phyloP scores from a whole-genome alignment of 768 basidiomycete species.

The Polyporus arcularius region DNA sequence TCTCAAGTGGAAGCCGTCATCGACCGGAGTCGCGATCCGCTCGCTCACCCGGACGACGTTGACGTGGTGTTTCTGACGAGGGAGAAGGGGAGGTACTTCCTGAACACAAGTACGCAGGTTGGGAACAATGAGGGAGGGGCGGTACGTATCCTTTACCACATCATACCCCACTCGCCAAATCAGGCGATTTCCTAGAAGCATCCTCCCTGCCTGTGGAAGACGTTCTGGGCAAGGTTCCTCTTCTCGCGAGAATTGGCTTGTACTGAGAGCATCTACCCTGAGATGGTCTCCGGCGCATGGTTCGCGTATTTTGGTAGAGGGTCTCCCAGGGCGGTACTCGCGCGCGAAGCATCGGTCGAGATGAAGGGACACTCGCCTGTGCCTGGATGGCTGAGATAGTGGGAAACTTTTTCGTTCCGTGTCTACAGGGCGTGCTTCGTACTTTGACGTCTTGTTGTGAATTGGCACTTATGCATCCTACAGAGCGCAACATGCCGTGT shows the following conservation, averaged over 20 bases:
- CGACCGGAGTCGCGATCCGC: slow-evolving; percentile 53
- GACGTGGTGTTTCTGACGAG: slow-evolving; percentile 79
- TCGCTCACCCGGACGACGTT: slow-evolving; percentile 62
- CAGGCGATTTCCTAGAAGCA: background rate
- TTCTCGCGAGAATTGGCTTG: no score
- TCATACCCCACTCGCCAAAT: background rate
- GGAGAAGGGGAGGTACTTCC: slow-evolving; percentile 74
- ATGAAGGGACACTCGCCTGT: no score
- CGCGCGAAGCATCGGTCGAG: no score
- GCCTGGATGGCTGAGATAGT: no score
- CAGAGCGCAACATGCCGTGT: slow-evolving; percentile 81
- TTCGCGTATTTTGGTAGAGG: no score
- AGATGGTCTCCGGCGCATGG: no score
- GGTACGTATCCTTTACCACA: slow-evolving; percentile 48
- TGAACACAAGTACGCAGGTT: slow-evolving; percentile 86
- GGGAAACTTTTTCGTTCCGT: background rate
- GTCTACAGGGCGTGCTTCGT: background rate
- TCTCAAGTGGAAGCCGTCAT: slow-evolving; percentile 62
- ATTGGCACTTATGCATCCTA: background rate
- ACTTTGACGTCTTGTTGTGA: background rate
- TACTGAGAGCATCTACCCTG: no score
- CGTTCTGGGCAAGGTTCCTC: no score
- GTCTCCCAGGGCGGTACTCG: no score
- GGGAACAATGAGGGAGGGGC: slow-evolving; percentile 93
- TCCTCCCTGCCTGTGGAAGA: background rate